phyloP scores from a whole-genome alignment of 192 early-diverging fungal genomes.

The Diversispora eburnea region DNA sequence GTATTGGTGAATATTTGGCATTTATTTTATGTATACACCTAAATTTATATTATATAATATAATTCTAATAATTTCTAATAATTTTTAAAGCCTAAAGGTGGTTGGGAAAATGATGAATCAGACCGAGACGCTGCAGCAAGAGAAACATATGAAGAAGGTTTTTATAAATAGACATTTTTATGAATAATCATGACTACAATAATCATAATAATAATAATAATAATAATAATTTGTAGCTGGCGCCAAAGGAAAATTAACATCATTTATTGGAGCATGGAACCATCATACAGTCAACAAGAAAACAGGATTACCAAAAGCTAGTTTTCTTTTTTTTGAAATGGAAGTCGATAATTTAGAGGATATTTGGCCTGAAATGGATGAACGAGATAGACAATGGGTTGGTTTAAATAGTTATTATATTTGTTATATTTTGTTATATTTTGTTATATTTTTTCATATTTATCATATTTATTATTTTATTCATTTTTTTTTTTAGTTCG shows the following conservation, averaged over 20 bases:
- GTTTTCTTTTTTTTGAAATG: constrained; percentile 56
- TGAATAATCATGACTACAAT: background rate
- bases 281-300: constrained; percentile 42
- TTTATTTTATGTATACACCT: background rate
- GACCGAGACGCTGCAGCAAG: constrained; percentile 50
- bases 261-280: constrained; percentile 45
- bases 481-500: constrained; percentile 36
- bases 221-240: constrained; percentile 38
- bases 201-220: background rate
- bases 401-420: constrained; percentile 19
- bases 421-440: background rate
- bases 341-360: constrained; percentile 50
- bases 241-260: constrained; percentile 48
- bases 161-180: background rate
- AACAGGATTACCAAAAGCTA: constrained; percentile 37
- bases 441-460: background rate
- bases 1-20: constrained; percentile 39
- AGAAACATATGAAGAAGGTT: constrained; percentile 65
- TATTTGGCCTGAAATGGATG: constrained; percentile 52
- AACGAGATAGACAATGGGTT: constrained; percentile 49
- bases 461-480: background rate
- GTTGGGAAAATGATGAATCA: constrained; percentile 63
- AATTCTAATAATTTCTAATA: background rate
- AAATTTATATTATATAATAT: constrained; percentile 3
- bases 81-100: constrained; percentile 51